Base-by-base conservation (phyloP, 176 grass and related monocot genomes). In the Neostapfia colusana region DNA sequence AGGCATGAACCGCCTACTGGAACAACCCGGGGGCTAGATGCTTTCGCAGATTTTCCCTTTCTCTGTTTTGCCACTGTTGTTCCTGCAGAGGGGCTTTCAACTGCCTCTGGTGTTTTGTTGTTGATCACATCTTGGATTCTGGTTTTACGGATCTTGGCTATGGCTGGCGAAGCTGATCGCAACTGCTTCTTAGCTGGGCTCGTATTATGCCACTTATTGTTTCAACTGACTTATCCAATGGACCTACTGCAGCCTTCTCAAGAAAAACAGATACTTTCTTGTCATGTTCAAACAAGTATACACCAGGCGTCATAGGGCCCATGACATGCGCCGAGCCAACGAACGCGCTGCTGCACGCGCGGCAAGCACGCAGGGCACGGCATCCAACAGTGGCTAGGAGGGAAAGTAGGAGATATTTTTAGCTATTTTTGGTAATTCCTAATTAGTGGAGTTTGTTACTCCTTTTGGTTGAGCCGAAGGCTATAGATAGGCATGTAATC, bases 41-140 rank as follows among this genome's bases (percentile, higher is more conserved):
- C 25, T 83, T 93, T 93, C 7, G 67, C 50, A 55, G 72, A 81
- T 80, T 94, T 95, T 0, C 89, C 96, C 75, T 90, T 99, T 28
- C 87, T 92, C 65, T 93, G 86, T 23, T 58, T 89, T 9, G 46
- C 45, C 51, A 25, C 58, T 14, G n/a, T 5, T 66, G 16, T 72
- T 63, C 61, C 81, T 10, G 37, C 74, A 62, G 46, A 67, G 38
- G 65, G 31, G 67, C 82, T 78, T 68, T 88, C 73, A 57, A 17
- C 74, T 57, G 37, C 60, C 70, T 92, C 82, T 64, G 70, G 80
- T 53, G 81, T 81, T 17, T 78, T 79, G 7, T 79, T 85, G 57
- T 60, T 76, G 76, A 99, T 92, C 26, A 95, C 96, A 87, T 95
- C 96, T 85, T 99, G 96, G 65, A 99, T 99, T 70, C 92, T 92